These are phyloP conservation scores for Dictyostelium capitatum DNA, from an alignment of 78 protist species.

Conservation along the genomic window DNA sequence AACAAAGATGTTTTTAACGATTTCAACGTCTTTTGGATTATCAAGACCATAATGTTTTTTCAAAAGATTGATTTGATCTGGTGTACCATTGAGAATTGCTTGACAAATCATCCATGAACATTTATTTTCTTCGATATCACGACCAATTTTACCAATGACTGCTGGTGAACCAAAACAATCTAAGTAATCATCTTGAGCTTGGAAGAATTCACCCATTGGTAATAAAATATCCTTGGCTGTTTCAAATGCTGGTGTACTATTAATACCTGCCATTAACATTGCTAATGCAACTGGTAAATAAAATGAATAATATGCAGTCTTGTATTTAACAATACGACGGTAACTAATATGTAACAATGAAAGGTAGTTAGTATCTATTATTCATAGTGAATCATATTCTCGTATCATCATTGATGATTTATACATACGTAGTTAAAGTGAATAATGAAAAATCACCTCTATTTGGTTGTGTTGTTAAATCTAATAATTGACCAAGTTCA, in stretches of 20 bases:
- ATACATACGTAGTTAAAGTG: constrained; percentile 68
- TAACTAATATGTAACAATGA: constrained; percentile 34
- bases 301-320: constrained; percentile 99
- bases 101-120: constrained; percentile 96
- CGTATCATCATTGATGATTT: too few relatives aligned
- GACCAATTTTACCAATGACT: constrained; percentile 97
- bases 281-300: constrained; percentile 97
- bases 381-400: too few relatives aligned
- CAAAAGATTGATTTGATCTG: constrained; percentile 84
- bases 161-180: constrained; percentile 98
- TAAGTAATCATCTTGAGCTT: constrained; percentile 98
- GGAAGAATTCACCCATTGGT: constrained; percentile 96
- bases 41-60: constrained; percentile 89
- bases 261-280: constrained; percentile 89
- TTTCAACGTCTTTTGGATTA: constrained; percentile 28
- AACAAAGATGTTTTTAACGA: constrained; percentile 44
- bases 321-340: constrained; percentile 95
- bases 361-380: too few relatives aligned
- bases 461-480: constrained; percentile 91
- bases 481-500: constrained; percentile 97
- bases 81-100: constrained; percentile 82
- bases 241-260: constrained; percentile 48
- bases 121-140: constrained; percentile 98
- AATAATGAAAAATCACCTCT: constrained; percentile 84
- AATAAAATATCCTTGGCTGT: constrained; percentile 88